Evolutionary conservation across 2,329 filamentous ascomycete species (phyloP), one percentile per base, ranked within the genome.

Genomic region (Thyridium curvatum): DNA sequence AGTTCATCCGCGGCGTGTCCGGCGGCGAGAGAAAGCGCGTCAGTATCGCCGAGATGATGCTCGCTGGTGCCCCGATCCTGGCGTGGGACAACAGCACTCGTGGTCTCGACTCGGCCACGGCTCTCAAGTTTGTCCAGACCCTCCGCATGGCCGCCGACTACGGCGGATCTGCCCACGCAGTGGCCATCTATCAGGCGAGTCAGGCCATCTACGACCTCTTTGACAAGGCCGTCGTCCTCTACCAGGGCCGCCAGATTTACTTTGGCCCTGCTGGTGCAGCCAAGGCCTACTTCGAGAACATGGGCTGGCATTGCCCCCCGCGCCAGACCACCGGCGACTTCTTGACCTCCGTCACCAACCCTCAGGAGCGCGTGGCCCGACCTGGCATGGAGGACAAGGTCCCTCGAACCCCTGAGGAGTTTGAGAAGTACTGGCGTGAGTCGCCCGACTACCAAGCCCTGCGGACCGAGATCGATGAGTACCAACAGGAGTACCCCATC

Each of bases 11-110:
- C 54, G 84, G 85, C 0, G 21, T 94, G 1, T 87, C 80, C 34
- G 88, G 85, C 45, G 86, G 83, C 40, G 86, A 91, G 62, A 71
- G 84, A 40, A 88, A 88, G 64, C 80, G 85, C 46, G 86, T 90
- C 7, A 85, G 81, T 16, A 91, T 94, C 44, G 84, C 85, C 1
- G 87, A 93, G 59, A 86, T 85, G 66, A 85, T 90, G 78, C 72
- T 86, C 37, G 86, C 84, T 2, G 79, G 78, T 40, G 82, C 79
- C 12, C 82, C 80, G 16, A 70, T 90, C 13, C 67, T 84, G 26
- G 79, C 77, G 0, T 26, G 21, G 21, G 21, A 26, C 21, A 26
- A 26, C 21, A 26, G 21, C 10, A 26, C 21, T 26, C 21, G 21
- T 26, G 21, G 21, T 26, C 10, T 26, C 6, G 21, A 26, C 21